These are phyloP conservation scores for Trypanosoma grayi DNA, from an alignment of 208 protist species.

Conservation along the genomic window DNA sequence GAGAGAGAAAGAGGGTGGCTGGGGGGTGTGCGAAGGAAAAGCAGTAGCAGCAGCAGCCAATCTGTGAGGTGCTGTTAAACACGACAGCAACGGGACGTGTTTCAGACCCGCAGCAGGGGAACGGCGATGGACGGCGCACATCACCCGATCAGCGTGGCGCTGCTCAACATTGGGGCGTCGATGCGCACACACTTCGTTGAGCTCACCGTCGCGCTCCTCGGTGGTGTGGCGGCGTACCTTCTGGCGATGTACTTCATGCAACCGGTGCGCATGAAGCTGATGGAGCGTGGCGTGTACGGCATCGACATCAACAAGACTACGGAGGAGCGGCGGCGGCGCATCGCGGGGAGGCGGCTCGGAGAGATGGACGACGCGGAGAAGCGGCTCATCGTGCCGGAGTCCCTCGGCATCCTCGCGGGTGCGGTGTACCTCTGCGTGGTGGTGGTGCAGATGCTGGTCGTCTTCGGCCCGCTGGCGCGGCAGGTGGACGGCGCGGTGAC, in stretches of 20 bases:
- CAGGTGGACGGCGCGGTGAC: conserved; percentile 91
- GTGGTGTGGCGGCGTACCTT: conserved; percentile 61
- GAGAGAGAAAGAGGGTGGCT: too few relatives aligned
- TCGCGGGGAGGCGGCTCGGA: conserved; percentile 36
- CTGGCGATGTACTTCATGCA: conserved; percentile 67
- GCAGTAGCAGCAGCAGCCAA: too few relatives aligned
- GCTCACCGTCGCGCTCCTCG: conserved; percentile 40
- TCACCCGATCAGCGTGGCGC: not conserved
- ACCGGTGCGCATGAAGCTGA: conserved; percentile 48
- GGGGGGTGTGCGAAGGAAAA: too few relatives aligned
- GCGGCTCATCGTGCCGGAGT: conserved; percentile 57
- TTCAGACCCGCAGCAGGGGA: not conserved
- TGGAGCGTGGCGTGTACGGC: conserved; percentile 87
- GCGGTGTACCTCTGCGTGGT: conserved; percentile 76
- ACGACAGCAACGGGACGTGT: too few relatives aligned
- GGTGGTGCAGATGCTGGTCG: conserved; percentile 37
- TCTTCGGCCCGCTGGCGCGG: conserved; percentile 25
- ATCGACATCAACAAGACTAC: conserved; percentile 96
- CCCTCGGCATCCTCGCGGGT: conserved; percentile 71
- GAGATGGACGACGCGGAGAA: conserved; percentile 27
- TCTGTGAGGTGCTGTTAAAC: too few relatives aligned
- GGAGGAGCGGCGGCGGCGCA: conserved; percentile 42
- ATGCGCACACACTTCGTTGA: conserved; percentile 41
- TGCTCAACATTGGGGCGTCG: conserved; percentile 21
- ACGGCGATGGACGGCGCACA: not conserved